These are phyloP conservation scores for Starmerella stellata DNA, from an alignment of 805 yeast genomes.

Conservation along the genomic window DNA sequence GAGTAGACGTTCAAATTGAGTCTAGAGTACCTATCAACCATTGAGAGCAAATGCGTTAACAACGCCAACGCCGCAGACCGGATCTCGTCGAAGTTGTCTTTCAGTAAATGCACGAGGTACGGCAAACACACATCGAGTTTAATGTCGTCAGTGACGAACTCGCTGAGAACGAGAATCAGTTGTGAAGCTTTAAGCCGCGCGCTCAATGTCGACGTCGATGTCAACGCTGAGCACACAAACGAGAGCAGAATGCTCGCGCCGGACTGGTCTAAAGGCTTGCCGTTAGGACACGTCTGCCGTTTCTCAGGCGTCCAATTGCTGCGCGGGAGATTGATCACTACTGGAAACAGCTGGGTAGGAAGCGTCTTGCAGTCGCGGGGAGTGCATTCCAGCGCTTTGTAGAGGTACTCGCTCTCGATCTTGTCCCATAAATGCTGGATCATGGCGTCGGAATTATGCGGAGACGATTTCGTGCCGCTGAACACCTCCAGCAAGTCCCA, in stretches of 20 bases:
- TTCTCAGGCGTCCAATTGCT: not conserved
- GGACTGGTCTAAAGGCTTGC: slow-evolving; percentile 10
- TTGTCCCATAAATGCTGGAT: slow-evolving; percentile 32
- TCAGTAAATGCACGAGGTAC: slow-evolving; percentile 50
- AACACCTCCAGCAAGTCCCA: slow-evolving; percentile 15
- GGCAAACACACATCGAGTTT: slow-evolving; percentile 79
- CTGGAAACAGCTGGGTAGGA: not conserved
- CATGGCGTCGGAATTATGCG: slow-evolving; percentile 33
- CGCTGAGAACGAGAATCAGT: slow-evolving; percentile 56
- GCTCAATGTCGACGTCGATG: slow-evolving; percentile 41
- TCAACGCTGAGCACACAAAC: slow-evolving; percentile 38
- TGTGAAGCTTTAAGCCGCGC: slow-evolving; percentile 57
- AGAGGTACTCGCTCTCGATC: slow-evolving; percentile 8
- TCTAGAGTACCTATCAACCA: slow-evolving; percentile 50
- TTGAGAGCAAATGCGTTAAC: slow-evolving; percentile 45
- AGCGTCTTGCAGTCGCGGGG: not conserved
- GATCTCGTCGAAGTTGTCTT: slow-evolving; percentile 48
- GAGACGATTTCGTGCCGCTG: slow-evolving; percentile 16
- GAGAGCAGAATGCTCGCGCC: slow-evolving; percentile 42
- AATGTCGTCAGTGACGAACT: slow-evolving; percentile 58
- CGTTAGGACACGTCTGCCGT: not conserved
- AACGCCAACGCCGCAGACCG: slow-evolving; percentile 47
- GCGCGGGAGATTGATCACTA: not conserved
- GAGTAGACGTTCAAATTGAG: slow-evolving; percentile 61
- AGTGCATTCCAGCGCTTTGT: slow-evolving; percentile 2